Base-by-base conservation (phyloP, 1,284 basidiomycete genomes). In the Pseudozyma pruni region DNA sequence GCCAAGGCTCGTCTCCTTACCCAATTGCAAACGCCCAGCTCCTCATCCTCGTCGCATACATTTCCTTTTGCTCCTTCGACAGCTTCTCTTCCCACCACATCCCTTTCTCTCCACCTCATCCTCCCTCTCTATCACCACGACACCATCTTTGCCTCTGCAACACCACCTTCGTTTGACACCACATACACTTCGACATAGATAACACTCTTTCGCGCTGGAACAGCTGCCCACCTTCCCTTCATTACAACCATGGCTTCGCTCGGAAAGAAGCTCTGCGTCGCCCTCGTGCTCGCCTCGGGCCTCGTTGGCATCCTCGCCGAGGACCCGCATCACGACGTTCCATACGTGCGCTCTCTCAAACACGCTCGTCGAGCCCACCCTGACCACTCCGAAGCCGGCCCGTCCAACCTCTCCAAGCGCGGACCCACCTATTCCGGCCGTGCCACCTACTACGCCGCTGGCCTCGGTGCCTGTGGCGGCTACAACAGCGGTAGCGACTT, bases 391-490 rank as follows among this genome's bases (percentile, higher is more conserved):
- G 50, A 53, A 17, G 51, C 51, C 10, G 55, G 55, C 13, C 43
- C 52, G 3, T 60, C 63, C 5, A 33, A 25, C n/a, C 61, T 63
- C 33, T 11, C 51, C 47, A 68, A 61, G 29, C 51, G 70, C 5
- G 60, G 59, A 0, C 45, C 59, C 8, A 43, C 43, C 16, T 72
- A 60, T 53, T 23, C 9, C 17, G 72, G 72, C 7, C 51, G 53
- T 2, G 72, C 72, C 9, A 71, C 72, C 14, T 74, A 46, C 57
- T 74, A 62, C 34, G 60, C 52, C 3, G 63, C 63, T 1, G 72
- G 72, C 10, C 60, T 74, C 1, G 72, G 72, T 19, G 68, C 68
- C 16, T 74, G 72, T 31, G 68, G 72, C 4, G 29, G 47, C 32
- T 63, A 60, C 56, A 71, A 71, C 41, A 51, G 52, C 4, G 59